A percentile compares a stretch with the other conserved stretches of the same genome.
Conservation (phyloP, 148 eudicot genomes). For the Heliamphora exappendiculata region DNA sequence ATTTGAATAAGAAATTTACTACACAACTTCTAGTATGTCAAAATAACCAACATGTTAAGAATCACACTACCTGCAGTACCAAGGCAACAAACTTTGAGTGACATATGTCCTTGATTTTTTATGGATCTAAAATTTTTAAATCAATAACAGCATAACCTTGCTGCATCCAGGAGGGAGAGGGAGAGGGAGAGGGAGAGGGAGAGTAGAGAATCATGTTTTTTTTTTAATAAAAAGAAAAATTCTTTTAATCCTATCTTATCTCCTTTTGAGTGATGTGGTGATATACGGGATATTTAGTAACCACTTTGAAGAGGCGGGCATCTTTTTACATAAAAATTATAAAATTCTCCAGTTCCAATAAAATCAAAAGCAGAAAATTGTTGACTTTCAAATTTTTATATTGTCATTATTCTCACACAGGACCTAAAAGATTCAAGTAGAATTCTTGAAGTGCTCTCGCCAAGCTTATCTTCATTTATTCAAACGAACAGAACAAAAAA, state of each 20-base stretch:
- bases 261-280: too few relatives aligned
- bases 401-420: not conserved
- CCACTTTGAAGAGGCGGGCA: not conserved
- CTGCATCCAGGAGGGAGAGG: constrained; percentile 36
- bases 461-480: not conserved
- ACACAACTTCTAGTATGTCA: not conserved
- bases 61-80: constrained; percentile 64
- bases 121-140: constrained; percentile 41
- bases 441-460: not conserved
- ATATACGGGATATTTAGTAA: not conserved
- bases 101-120: constrained; percentile 43
- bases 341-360: not conserved
- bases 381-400: not conserved
- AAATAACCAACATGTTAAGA: constrained; percentile 4
- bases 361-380: not conserved
- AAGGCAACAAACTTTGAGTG: constrained; percentile 57
- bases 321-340: not conserved
- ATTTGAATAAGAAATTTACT: not conserved
- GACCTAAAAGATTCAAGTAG: not conserved
- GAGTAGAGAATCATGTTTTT: not conserved
- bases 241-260: not conserved
- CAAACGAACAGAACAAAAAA: not conserved
- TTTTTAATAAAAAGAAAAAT: too few relatives aligned
- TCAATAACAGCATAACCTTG: constrained; percentile 78
- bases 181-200: too few relatives aligned